A percentile compares a stretch with the other conserved stretches of the same genome.
These are phyloP conservation scores for Neurospora pannonica DNA, from an alignment of 495 filamentous ascomycete species.

Conservation along the genomic window DNA sequence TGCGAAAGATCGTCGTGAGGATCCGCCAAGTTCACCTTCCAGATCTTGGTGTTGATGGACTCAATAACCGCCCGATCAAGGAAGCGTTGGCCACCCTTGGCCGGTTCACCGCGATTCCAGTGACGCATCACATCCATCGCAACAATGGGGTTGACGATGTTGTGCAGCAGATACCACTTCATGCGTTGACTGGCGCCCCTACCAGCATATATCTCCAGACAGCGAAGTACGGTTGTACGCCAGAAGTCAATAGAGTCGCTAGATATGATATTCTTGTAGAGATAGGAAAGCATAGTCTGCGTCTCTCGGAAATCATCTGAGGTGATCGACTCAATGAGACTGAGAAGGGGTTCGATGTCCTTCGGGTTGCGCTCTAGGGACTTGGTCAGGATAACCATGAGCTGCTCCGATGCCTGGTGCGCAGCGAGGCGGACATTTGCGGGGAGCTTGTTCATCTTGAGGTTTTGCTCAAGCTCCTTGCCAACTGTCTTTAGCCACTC, in stretches of 20 bases:
- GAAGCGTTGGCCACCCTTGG: constrained; percentile 54
- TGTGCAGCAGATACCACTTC: constrained; percentile 85
- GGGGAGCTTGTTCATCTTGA: constrained; percentile 59
- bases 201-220: constrained; percentile 77
- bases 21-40: constrained; percentile 80
- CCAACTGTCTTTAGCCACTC: constrained; percentile 62
- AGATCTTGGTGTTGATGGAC: constrained; percentile 84
- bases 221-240: constrained; percentile 72
- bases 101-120: constrained; percentile 38
- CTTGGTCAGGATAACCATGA: constrained; percentile 76
- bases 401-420: constrained; percentile 77
- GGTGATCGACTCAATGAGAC: constrained; percentile 73
- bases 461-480: constrained; percentile 62
- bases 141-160: constrained; percentile 91
- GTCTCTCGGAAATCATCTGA: constrained; percentile 70
- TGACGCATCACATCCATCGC: constrained; percentile 88
- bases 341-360: constrained; percentile 83
- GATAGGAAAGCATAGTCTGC: constrained; percentile 66
- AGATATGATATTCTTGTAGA: constrained; percentile 76
- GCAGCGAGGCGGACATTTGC: constrained; percentile 70
- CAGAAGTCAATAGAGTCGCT: constrained; percentile 84
- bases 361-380: constrained; percentile 64
- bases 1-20: constrained; percentile 76
- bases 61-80: constrained; percentile 87
- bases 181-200: constrained; percentile 70